These are phyloP conservation scores for Trichomonas vaginalis DNA, from an alignment of 208 protist genomes.

Conservation along the genomic window DNA sequence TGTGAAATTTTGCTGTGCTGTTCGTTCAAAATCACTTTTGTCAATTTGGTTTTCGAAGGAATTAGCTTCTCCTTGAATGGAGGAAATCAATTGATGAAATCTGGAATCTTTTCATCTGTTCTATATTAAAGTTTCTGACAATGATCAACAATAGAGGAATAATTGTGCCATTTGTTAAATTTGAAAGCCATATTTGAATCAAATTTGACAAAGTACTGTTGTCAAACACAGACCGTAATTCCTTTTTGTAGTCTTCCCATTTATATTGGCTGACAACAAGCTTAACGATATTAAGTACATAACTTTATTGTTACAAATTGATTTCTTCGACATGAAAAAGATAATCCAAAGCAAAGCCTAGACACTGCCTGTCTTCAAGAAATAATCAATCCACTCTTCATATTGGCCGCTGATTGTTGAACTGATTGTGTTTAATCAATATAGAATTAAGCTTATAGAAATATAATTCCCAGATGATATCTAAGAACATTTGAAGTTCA, in stretches of 20 bases:
- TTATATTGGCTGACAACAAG: background rate
- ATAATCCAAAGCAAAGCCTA: background rate
- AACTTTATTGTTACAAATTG: no score
- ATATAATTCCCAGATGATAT: background rate
- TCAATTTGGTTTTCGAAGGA: no score
- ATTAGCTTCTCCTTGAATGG: no score
- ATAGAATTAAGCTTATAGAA: background rate
- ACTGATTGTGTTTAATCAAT: background rate
- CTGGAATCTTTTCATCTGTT: background rate
- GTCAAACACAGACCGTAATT: background rate
- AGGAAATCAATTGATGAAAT: background rate
- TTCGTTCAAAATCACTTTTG: no score
- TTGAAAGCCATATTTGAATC: background rate
- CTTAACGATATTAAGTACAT: background rate
- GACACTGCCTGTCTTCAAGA: background rate
- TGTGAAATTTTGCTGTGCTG: no score
- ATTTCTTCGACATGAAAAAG: background rate
- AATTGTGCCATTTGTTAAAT: background rate
- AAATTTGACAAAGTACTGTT: background rate
- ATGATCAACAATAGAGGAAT: background rate
- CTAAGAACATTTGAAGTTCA: background rate
- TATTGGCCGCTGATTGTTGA: background rate
- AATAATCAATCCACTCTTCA: background rate
- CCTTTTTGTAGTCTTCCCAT: background rate
- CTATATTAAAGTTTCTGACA: background rate